Evolutionary conservation across 78 protist species (phyloP), one percentile per base, ranked within the genome.

Genomic region (Fonticula alba): DNA sequence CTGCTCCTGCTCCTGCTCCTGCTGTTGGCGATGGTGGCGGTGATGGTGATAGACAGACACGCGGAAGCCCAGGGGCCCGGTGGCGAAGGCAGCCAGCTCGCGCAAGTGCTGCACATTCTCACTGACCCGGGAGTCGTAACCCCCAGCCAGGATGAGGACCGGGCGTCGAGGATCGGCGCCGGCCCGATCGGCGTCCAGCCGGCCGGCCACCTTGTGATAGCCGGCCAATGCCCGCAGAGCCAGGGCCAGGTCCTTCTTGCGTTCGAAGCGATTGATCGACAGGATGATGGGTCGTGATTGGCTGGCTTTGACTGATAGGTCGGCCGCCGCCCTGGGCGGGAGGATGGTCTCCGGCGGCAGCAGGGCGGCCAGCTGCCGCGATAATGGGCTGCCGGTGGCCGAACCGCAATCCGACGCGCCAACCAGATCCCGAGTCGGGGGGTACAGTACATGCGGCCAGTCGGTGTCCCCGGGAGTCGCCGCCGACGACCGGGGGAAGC

Each of bases 201-300:
- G 43, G 43, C 43, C 17, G 43, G n/a, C n/a, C n/a, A n/a, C n/a
- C n/a, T n/a, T n/a, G n/a, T n/a, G n/a, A n/a, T n/a, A n/a, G n/a
- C n/a, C n/a, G n/a, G 60, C 38, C 9, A 88, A 66, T 7, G 91
- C 86, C 38, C 81, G 71, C 15, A 94, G 27, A 19, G 97, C 98
- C 14, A 92, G 77, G 20, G 9, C 46, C 36, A 92, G 20, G 63
- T 85, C 74, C 84, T 95, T 95, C 73, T 90, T 91, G 27, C 85
- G 64, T 62, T 95, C 99, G 53, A 71, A 95, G n/a, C 99, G 65
- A 54, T 92, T 93, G 62, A 95, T 73, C 19, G 95, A 86, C 51
- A 92, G 58, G 13, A 91, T 29, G 31, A 62, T 15, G n/a, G 20
- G 13, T 20, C 19, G n/a, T 22, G 64, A 26, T n/a, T n/a, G 14